phyloP scores from a whole-genome alignment of 768 basidiomycete genomes.

The Chalciporus pseudorubinellus region DNA sequence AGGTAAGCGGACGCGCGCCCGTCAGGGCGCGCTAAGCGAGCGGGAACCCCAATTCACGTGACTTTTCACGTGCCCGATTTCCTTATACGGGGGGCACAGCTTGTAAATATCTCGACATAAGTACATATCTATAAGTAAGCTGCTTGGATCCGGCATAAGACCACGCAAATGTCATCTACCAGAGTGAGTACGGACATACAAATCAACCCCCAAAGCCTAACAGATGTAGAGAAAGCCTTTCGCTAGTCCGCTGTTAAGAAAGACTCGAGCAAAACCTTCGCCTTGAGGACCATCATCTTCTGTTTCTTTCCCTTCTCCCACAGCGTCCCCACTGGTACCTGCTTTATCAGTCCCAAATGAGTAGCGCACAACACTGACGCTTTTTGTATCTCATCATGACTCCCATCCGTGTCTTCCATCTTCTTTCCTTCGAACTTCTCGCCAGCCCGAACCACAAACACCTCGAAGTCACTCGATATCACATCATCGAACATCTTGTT shows the following conservation, averaged over 20 bases:
- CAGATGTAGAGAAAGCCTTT: neutral
- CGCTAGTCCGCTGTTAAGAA: neutral
- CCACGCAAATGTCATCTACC: too few relatives aligned
- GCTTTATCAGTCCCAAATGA: constrained; percentile 8
- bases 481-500: constrained; percentile 10
- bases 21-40: too few relatives aligned
- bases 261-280: constrained; percentile 8
- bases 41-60: too few relatives aligned
- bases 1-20: too few relatives aligned
- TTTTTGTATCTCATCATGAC: neutral
- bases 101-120: too few relatives aligned
- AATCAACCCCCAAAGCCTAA: neutral
- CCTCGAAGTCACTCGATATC: constrained; percentile 13
- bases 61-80: too few relatives aligned
- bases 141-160: too few relatives aligned
- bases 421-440: constrained; percentile 3
- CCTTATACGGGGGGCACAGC: too few relatives aligned
- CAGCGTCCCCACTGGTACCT: constrained; percentile 1
- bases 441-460: constrained; percentile 3
- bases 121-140: too few relatives aligned
- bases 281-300: constrained; percentile 6
- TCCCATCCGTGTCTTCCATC: constrained; percentile 8
- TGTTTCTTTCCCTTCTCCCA: constrained; percentile 10
- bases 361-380: constrained; percentile 7
- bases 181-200: too few relatives aligned